Percentiles rank a stretch among this genome's conserved stretches.
phyloP scores from a whole-genome alignment of 345 rosid species.

The Raphanus raphanistrum region DNA sequence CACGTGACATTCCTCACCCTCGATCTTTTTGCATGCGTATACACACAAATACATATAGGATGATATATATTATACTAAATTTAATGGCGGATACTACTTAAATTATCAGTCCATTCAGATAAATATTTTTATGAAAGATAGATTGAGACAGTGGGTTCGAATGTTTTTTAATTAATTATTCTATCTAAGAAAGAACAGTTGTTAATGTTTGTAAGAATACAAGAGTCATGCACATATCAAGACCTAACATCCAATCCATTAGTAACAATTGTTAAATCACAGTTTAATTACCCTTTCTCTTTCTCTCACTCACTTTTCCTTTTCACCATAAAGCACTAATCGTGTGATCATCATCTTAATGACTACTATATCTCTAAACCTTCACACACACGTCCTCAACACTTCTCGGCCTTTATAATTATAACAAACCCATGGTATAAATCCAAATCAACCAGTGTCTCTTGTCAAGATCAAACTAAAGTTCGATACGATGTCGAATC shows the following conservation, averaged over 20 bases:
- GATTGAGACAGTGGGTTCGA: constrained; percentile 5
- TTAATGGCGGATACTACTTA: background rate
- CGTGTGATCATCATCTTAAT: constrained; percentile 39
- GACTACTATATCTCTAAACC: constrained; percentile 44
- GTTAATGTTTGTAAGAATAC: constrained; percentile 12
- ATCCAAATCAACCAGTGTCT: background rate
- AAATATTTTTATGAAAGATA: constrained; percentile 1
- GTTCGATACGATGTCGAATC: constrained; percentile 30
- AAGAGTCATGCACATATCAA: constrained; percentile 38
- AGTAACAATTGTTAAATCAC: constrained; percentile 34
- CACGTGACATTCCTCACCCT: constrained; percentile 44
- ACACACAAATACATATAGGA: background rate
- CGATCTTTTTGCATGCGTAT: constrained; percentile 39
- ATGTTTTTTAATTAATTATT: constrained; percentile 9
- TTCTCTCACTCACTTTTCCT: constrained; percentile 38
- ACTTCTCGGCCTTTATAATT: constrained; percentile 30
- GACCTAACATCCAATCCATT: constrained; percentile 39
- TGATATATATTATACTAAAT: background rate
- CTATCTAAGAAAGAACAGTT: constrained; percentile 4
- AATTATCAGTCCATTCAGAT: background rate
- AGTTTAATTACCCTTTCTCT: constrained; percentile 18
- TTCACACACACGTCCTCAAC: constrained; percentile 38
- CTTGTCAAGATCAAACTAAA: constrained; percentile 22
- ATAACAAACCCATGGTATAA: constrained; percentile 23
- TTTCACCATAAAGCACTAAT: constrained; percentile 37